Percentiles rank a stretch among this genome's conserved stretches.
phyloP scores from a whole-genome alignment of 2,329 filamentous ascomycete genomes.

The Paramyrothecium sp. region DNA sequence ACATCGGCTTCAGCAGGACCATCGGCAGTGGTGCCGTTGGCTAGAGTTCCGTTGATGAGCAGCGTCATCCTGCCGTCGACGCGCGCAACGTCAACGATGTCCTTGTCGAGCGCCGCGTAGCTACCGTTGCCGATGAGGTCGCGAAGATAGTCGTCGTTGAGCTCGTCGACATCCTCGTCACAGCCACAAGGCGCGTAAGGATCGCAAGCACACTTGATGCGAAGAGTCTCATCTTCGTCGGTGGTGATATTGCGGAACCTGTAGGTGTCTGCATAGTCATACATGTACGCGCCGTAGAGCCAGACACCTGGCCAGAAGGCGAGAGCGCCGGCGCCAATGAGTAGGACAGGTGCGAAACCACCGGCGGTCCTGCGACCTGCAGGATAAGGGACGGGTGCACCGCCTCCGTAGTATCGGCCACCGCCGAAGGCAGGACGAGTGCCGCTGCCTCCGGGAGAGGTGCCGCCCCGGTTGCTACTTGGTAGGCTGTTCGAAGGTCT shows the following conservation, averaged over 20 bases:
- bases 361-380: slow-evolving; percentile 56
- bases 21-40: slow-evolving; percentile 65
- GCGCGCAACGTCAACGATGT: slow-evolving; percentile 56
- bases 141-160: slow-evolving; percentile 41
- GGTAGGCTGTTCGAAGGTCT: slow-evolving; percentile 7
- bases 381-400: slow-evolving; percentile 58
- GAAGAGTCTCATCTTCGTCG: slow-evolving; percentile 31
- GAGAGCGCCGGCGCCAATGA: slow-evolving; percentile 34
- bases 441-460: slow-evolving; percentile 36
- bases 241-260: slow-evolving; percentile 49
- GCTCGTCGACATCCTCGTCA: slow-evolving; percentile 65
- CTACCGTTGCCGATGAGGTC: slow-evolving; percentile 64
- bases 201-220: slow-evolving; percentile 52
- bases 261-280: slow-evolving; percentile 43
- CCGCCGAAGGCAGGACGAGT: slow-evolving; percentile 57
- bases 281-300: slow-evolving; percentile 63
- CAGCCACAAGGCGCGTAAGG: slow-evolving; percentile 55
- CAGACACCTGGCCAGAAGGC: slow-evolving; percentile 65
- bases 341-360: slow-evolving; percentile 36
- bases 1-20: neutral
- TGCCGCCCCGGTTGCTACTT: slow-evolving; percentile 7
- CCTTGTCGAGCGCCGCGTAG: slow-evolving; percentile 57
- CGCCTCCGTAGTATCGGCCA: slow-evolving; percentile 66
- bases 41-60: slow-evolving; percentile 58
- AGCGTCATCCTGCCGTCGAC: slow-evolving; percentile 27